Evolutionary conservation across 371 early-diverging fungal genomes (phyloP), one percentile per base, ranked within the genome.

Genomic region (Rhizopus delemar): DNA sequence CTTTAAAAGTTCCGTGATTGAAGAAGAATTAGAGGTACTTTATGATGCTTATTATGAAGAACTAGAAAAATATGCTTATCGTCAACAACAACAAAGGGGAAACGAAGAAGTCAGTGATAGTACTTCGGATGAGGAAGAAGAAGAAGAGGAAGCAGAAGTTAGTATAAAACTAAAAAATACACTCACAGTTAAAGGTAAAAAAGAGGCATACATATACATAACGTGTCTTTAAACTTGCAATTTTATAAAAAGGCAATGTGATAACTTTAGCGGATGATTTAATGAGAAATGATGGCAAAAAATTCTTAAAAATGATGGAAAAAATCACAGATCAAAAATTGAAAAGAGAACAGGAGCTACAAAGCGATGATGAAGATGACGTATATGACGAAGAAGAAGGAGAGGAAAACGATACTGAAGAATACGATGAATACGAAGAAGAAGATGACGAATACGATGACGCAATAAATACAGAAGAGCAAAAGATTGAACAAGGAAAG

Each of bases 11-110:
- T 32, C 88, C 52, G 93, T 92, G 36, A 93, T 96, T 63, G 95
- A 94, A 68, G 90, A 90, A 57, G 95, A 96, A 70, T 81, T 96
- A 15, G 93, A 94, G 64, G 81, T 89, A 8, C 78, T 96, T 5
- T 96, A 96, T 66, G 93, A 94, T 67, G 91, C 92, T 43, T 96
- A 96, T 73, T 94, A 93, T 67, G 91, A 93, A 55, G 94, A 93
- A 68, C 78, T 96, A 41, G 91, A 94, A 70, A 86, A 88, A 50
- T 94, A 90, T 68, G 92, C 94, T 28, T 84, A 91, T 62, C 86
- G 88, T 46, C 88, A 89, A 53, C 86, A 87, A 60, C 82, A 78
- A 59, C 73, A 49, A 46, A 48, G 35, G 45, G 51, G 46, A 54
- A 22, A 55, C 33, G n/a, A 50, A 35, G 15, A 48, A 36, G 60